Evolutionary conservation across 768 basidiomycete species (phyloP).

Genomic region (Candolleomyces aberdarensis): DNA sequence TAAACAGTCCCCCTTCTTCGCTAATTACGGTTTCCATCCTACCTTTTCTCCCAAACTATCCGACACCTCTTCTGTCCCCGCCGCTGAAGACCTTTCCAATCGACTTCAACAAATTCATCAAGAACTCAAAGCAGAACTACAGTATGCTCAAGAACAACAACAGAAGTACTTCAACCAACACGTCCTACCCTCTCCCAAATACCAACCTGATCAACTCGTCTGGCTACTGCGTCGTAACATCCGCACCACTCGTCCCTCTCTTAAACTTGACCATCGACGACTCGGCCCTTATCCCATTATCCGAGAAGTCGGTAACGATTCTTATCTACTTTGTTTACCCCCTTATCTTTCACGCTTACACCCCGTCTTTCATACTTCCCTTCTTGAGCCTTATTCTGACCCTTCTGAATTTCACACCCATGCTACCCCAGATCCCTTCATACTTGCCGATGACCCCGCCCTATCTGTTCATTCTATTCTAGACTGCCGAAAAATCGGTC

Average conservation of each 20-base stretch:
- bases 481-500: conserved; percentile 30
- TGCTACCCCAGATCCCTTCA: conserved; percentile 17
- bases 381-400: conserved; percentile 21
- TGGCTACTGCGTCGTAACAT: conserved; percentile 38
- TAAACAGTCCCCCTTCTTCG: conserved; percentile 33
- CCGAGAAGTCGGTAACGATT: not conserved
- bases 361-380: conserved; percentile 31
- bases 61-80: conserved; percentile 24
- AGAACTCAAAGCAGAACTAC: conserved; percentile 30
- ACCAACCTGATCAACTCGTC: conserved; percentile 31
- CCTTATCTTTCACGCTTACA: conserved; percentile 17
- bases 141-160: conserved; percentile 25
- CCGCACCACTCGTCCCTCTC: conserved; percentile 34
- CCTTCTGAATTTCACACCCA: conserved; percentile 31
- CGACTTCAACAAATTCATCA: conserved; percentile 28
- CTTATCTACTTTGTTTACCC: conserved; percentile 4
- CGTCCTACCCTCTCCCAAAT: conserved; percentile 21
- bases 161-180: conserved; percentile 24
- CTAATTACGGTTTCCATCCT: conserved; percentile 31
- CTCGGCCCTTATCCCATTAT: conserved; percentile 13
- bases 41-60: conserved; percentile 26
- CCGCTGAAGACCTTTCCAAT: conserved; percentile 25
- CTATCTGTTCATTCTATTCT: conserved; percentile 22
- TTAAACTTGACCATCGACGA: conserved; percentile 33
- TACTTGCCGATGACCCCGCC: conserved; percentile 16